Base-by-base conservation (phyloP, 2,329 filamentous ascomycete genomes). In the Colletotrichum lini region DNA sequence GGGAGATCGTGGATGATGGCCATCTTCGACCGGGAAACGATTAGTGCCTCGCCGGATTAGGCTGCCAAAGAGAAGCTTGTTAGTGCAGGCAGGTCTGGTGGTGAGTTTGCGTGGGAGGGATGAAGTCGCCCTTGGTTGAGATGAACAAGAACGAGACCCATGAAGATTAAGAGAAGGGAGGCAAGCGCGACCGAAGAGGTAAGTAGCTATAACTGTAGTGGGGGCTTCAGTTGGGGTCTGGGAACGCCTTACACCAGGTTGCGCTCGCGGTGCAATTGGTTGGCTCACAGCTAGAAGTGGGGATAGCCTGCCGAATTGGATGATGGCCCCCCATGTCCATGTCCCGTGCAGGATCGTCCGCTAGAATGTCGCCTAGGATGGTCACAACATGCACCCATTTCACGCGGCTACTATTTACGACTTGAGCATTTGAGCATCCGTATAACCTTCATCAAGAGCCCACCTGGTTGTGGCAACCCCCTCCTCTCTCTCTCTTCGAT, bases 1-100 rank as follows among this genome's bases (percentile, higher is more conserved):
- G 70, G 73, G 1, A 78, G n/a, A 7, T 70, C 72, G 15, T 71
- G 21, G 26, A 78, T 67, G 23, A 79, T 61, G 2, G 76, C 77
- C 78, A 79, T 79, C 21, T 40, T 65, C 38, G 38, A 57, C 54
- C 53, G 9, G 30, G 9, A 38, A 38, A 38, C 35, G 35, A 10
- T 10, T 38, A 38, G 35, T 38, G 8, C 8, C 35, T 38, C 35
- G 35, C 35, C 35, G 9, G 8, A 8, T 38, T 38, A 38, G 35
- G 35, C 35, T 10, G 8, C 35, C 0, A 38, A 38, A 38, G 2
- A 10, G 7, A 26, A 18, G 3, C 16, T 52, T 5, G 45, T 42
- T 21, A 26, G n/a, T 18, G 4, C 35, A 40, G 47, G 13, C 5
- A 38, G 9, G 47, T 49, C 12, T 50, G 53, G n/a, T 8, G 23